Evolutionary conservation across 2,329 filamentous ascomycete genomes (phyloP), one percentile per base, ranked within the genome.

Genomic region (Byssoonygena ceratinophila): DNA sequence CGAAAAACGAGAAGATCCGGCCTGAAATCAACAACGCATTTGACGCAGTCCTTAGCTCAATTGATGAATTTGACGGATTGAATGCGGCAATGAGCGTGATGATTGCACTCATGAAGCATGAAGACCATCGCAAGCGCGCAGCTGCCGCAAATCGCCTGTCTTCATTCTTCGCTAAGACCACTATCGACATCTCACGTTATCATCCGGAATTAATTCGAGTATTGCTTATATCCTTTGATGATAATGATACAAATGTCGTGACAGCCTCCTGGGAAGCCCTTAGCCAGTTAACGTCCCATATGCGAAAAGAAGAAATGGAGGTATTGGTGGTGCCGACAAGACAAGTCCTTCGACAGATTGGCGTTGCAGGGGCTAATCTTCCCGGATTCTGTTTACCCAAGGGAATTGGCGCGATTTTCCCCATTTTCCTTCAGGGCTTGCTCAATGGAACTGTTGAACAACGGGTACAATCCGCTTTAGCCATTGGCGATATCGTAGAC

Each of bases 281-380:
- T 54, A 88, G 74, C 60, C 86, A 87, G 54, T 84, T 98, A 60
- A 96, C 90, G 43, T 90, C 90, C 67, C 84, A 82, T 61, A 78
- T 98, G 56, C 84, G 84, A 65, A 98, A 98, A 69, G 94, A 98
- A 66, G 91, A 97, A 70, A 97, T 98, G 92, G 94, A 98, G 65
- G 82, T 85, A 0, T 77, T 98, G 43, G 89, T 95, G 16, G 74
- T 81, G 51, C 92, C 91, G 0, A 95, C 91, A 1, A 78, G 91
- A 54, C 86, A 94, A 68, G 84, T 87, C 1, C 76, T 98, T 51
- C 83, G 87, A 59, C 87, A 91, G 63, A 86, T 97, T 44, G 92
- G 94, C 60, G 87, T 95, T 41, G 74, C 89, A 39, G 92, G 92
- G 25, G 79, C 83, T 37, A 84, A 90, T 63, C 76, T 98, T 44